Conservation (phyloP, 495 filamentous ascomycete species). For the Hypoxylon rickii region DNA sequence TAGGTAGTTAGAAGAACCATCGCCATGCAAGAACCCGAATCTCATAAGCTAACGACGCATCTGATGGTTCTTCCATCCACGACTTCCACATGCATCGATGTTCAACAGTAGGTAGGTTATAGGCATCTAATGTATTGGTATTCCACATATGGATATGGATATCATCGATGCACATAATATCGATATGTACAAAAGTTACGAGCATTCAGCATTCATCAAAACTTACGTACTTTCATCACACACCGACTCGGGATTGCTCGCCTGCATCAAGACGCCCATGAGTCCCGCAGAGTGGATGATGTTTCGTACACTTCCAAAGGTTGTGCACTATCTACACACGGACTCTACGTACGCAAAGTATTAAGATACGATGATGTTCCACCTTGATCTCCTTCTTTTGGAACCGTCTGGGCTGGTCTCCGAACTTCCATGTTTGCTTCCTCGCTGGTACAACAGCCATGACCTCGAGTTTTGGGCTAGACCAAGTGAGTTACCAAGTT, state of each 20-base stretch:
- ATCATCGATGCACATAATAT: too few relatives aligned
- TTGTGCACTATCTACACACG: not conserved
- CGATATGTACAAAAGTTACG: not conserved
- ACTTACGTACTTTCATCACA: too few relatives aligned
- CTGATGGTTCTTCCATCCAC: too few relatives aligned
- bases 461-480: constrained; percentile 14
- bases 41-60: too few relatives aligned
- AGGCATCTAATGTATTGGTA: too few relatives aligned
- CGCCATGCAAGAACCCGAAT: constrained; percentile 27
- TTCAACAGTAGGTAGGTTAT: too few relatives aligned
- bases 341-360: not conserved
- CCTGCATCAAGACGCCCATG: not conserved
- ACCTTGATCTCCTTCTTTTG: constrained; percentile 6
- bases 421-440: constrained; percentile 31
- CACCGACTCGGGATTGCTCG: not conserved
- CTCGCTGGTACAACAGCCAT: constrained; percentile 18
- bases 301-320: too few relatives aligned
- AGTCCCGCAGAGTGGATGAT: not conserved
- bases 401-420: constrained; percentile 4
- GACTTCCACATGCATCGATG: too few relatives aligned
- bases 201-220: too few relatives aligned
- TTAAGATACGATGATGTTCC: constrained; percentile 9
- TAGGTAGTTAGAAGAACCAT: constrained; percentile 3
- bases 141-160: too few relatives aligned
- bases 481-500: constrained; percentile 15